Percentiles rank a stretch among this genome's conserved stretches.
phyloP scores from a whole-genome alignment of 2,329 filamentous ascomycete genomes.

The Fusarium pininemorale region DNA sequence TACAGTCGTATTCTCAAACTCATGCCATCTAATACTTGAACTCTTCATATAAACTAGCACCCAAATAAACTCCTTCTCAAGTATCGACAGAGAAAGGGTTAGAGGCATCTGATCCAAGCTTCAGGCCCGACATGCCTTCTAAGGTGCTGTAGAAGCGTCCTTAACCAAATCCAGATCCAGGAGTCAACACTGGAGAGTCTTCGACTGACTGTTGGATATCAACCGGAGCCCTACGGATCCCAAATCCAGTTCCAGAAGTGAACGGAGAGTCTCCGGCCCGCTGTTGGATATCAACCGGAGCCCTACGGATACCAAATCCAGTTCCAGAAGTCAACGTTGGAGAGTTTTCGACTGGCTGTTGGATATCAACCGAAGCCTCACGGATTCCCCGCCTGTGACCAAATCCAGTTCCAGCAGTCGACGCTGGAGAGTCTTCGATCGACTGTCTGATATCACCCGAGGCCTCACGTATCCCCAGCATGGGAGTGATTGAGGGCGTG shows the following conservation, averaged over 20 bases:
- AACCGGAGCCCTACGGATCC: no score
- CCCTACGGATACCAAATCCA: not conserved
- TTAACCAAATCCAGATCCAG: not conserved
- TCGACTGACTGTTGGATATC: no score
- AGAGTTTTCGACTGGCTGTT: not conserved
- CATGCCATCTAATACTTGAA: not conserved
- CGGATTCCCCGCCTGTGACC: no score
- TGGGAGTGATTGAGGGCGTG: not conserved
- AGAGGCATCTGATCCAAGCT: rapidly evolving
- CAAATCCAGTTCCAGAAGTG: no score
- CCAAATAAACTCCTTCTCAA: rapidly evolving
- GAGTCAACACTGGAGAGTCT: no score
- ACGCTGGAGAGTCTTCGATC: not conserved
- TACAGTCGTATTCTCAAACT: no score
- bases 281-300: no score
- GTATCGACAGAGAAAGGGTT: rapidly evolving
- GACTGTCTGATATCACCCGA: not conserved
- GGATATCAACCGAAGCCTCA: not conserved
- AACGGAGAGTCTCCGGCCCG: not conserved
- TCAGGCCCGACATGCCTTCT: not conserved
- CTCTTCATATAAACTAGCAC: not conserved
- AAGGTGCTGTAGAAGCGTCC: not conserved
- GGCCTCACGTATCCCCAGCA: rapidly evolving
- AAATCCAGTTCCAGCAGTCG: not conserved
- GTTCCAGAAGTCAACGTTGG: no score